These are phyloP conservation scores for Apodospora peruviana DNA, from an alignment of 495 filamentous ascomycete genomes.

Conservation along the genomic window DNA sequence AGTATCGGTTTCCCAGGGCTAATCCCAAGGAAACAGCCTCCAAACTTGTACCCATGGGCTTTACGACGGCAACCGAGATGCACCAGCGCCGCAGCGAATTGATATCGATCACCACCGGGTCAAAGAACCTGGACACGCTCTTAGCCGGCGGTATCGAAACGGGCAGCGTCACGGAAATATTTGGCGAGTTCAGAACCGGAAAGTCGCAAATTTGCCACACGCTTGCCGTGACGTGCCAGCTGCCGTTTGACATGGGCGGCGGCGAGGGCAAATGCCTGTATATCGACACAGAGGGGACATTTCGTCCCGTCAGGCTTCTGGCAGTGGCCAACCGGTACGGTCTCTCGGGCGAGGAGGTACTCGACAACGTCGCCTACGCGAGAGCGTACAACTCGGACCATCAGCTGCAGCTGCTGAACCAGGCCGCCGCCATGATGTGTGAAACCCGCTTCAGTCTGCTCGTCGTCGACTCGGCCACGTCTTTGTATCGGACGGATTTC, in stretches of 20 bases:
- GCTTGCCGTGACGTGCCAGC: conserved; percentile 93
- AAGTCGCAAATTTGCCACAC: conserved; percentile 99
- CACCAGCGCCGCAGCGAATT: conserved; percentile 91
- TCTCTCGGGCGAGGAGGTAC: conserved; percentile 89
- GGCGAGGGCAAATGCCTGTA: conserved; percentile 99
- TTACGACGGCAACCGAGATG: conserved; percentile 99
- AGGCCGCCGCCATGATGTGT: conserved; percentile 97
- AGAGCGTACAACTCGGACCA: conserved; percentile 98
- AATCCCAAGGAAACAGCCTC: too few relatives aligned
- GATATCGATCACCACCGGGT: conserved; percentile 96
- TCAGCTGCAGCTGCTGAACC: conserved; percentile 88
- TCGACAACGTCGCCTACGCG: conserved; percentile 97
- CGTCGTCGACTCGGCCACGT: conserved; percentile 90
- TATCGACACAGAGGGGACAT: conserved; percentile 97
- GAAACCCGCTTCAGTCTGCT: conserved; percentile 95
- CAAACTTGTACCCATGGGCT: conserved; percentile 96
- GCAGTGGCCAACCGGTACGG: conserved; percentile 92
- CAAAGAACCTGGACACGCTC: conserved; percentile 92
- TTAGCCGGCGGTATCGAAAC: conserved; percentile 94
- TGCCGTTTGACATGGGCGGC: conserved; percentile 98
- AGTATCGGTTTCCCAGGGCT: too few relatives aligned
- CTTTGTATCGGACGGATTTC: conserved; percentile 94
- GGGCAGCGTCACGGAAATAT: conserved; percentile 96
- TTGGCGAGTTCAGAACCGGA: conserved; percentile 95
- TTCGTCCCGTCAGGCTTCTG: conserved; percentile 84